Conservation (phyloP, 495 filamentous ascomycete genomes). For the Daldinia caldariorum region DNA sequence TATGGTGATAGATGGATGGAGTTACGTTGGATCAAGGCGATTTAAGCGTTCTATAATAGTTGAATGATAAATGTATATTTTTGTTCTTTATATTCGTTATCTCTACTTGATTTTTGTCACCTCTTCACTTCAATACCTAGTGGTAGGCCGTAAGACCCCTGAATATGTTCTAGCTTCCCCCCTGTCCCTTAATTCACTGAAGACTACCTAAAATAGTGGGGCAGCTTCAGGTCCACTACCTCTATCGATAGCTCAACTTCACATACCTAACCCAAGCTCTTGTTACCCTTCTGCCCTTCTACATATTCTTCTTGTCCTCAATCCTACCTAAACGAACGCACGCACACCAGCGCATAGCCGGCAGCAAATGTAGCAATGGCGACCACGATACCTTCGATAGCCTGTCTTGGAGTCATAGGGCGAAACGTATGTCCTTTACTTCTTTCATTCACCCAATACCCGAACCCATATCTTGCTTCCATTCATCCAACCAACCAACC, state of each 20-base stretch:
- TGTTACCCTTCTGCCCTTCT: not conserved
- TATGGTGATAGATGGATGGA: not conserved
- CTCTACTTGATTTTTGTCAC: not conserved
- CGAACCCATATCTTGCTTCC: not conserved
- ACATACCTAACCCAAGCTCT: not conserved
- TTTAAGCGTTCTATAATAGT: not conserved
- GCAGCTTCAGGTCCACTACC: conserved; percentile 16
- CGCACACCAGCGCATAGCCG: not conserved
- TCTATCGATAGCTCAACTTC: conserved; percentile 30
- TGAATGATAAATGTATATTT: not conserved
- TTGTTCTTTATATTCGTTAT: not conserved
- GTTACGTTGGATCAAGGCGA: not conserved
- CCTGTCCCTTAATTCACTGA: not conserved
- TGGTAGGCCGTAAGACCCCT: not conserved
- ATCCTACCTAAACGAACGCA: conserved; percentile 10
- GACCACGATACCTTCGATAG: conserved; percentile 73
- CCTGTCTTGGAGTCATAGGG: conserved; percentile 92
- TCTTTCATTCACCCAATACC: conserved; percentile 9
- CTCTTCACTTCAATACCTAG: too few relatives aligned
- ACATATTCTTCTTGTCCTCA: not conserved
- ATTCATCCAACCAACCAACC: not conserved
- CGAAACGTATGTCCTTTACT: conserved; percentile 71
- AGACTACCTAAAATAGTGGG: conserved; percentile 20
- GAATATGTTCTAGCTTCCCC: not conserved
- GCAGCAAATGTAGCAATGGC: conserved; percentile 51